A percentile compares a stretch with the other conserved stretches of the same genome.
Evolutionary conservation across 805 yeast genomes (phyloP).

Genomic region (Gaillardinia entomophila): DNA sequence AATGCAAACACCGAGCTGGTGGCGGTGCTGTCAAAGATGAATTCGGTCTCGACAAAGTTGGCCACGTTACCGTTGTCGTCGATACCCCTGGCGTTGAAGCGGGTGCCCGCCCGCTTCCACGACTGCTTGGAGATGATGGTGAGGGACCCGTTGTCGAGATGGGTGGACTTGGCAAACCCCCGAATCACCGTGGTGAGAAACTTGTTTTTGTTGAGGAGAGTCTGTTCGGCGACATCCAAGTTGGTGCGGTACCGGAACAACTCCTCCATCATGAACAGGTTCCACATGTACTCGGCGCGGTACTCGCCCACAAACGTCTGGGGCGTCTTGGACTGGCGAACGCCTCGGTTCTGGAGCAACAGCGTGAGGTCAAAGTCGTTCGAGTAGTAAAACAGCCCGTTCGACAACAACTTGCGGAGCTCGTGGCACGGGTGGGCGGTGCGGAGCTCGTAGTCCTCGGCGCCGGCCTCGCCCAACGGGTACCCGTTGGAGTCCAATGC

Average conservation of each 20-base stretch:
- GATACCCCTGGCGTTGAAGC: conserved; percentile 15
- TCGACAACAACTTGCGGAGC: conserved; percentile 66
- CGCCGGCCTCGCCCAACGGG: conserved; percentile 37
- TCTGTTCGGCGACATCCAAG: conserved; percentile 54
- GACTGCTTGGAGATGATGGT: conserved; percentile 90
- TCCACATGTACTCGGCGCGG: conserved; percentile 95
- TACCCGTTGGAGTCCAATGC: conserved; percentile 65
- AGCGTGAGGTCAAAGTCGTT: conserved; percentile 90
- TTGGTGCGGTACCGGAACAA: conserved; percentile 69
- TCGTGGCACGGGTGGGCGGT: conserved; percentile 74
- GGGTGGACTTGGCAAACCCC: conserved; percentile 81
- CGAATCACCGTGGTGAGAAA: conserved; percentile 89
- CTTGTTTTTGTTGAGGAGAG: conserved; percentile 64
- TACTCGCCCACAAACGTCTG: conserved; percentile 22
- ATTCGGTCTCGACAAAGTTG: conserved; percentile 52
- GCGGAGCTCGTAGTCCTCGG: conserved; percentile 16
- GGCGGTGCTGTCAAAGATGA: conserved; percentile 51
- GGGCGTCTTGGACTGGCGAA: conserved; percentile 23
- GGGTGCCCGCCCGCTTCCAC: conserved; percentile 51
- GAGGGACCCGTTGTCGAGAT: conserved; percentile 38
- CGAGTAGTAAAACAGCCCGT: conserved; percentile 90
- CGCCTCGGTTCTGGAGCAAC: conserved; percentile 72
- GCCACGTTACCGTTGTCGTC: conserved; percentile 16
- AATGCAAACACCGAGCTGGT: conserved; percentile 59
- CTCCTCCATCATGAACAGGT: conserved; percentile 82